Evolutionary conservation across 1,284 basidiomycete species (phyloP).

Genomic region (Ceratobasidium sp.): DNA sequence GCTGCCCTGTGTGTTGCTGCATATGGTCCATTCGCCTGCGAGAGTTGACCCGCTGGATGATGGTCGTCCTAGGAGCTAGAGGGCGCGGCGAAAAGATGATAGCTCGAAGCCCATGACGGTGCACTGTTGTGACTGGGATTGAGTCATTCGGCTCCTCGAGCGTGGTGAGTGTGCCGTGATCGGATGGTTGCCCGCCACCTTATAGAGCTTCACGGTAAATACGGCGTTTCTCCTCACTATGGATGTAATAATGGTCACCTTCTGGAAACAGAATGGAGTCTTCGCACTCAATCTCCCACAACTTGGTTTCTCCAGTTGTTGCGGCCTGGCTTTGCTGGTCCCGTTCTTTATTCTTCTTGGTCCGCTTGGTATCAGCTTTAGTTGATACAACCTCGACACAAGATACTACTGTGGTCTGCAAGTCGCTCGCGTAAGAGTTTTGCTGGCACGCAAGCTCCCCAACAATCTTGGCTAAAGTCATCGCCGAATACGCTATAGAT

Average conservation of each 20-base stretch:
- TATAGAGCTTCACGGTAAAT: neutral
- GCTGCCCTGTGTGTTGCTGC: conserved; percentile 48
- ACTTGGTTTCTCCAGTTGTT: neutral
- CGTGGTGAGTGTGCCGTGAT: conserved; percentile 30
- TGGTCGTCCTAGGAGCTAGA: conserved; percentile 13
- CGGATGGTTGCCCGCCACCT: conserved; percentile 46
- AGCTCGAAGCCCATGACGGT: conserved; percentile 40
- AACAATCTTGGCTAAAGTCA: conserved; percentile 32
- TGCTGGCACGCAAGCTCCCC: conserved; percentile 45
- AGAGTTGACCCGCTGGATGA: conserved; percentile 35
- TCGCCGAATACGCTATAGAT: neutral
- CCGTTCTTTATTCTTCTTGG: conserved; percentile 42
- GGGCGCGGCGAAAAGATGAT: conserved; percentile 43
- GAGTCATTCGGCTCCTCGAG: conserved; percentile 6
- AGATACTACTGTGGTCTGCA: conserved; percentile 44
- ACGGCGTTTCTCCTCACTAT: too few relatives aligned
- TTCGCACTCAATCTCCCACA: conserved; percentile 47
- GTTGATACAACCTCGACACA: conserved; percentile 28
- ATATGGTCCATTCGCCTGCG: conserved; percentile 45
- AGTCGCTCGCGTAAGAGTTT: conserved; percentile 37
- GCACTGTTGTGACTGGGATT: conserved; percentile 35
- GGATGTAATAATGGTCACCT: neutral
- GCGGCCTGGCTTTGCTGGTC: neutral
- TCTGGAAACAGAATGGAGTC: conserved; percentile 44
- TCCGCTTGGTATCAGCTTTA: conserved; percentile 36